Evolutionary conservation across 73 alveolate species (phyloP).

Genomic region (Paramecium biaurelia): DNA sequence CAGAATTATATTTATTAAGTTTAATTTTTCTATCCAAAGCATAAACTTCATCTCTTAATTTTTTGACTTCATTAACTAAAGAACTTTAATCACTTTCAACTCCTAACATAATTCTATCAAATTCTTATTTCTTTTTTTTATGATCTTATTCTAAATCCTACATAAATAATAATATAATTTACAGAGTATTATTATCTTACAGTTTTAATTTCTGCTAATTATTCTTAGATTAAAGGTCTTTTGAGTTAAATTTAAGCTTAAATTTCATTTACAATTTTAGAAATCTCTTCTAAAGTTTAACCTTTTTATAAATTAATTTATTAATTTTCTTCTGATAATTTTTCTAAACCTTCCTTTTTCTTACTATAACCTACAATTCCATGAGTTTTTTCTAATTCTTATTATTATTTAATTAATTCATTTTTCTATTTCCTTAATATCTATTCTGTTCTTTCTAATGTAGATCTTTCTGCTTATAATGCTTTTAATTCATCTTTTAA

Average conservation of each 20-base stretch:
- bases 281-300: background rate
- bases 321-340: background rate
- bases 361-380: conserved; percentile 29
- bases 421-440: conserved; percentile 15
- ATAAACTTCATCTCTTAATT: conserved; percentile 63
- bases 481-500: conserved; percentile 45
- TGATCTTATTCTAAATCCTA: conserved; percentile 45
- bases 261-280: conserved; percentile 7
- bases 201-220: background rate
- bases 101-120: conserved; percentile 56
- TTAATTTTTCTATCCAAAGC: conserved; percentile 41
- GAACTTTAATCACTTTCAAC: conserved; percentile 41
- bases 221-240: background rate
- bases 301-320: background rate
- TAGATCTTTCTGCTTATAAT: conserved; percentile 1
- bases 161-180: background rate
- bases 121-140: conserved; percentile 50
- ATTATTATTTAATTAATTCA: background rate
- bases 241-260: background rate
- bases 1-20: conserved; percentile 14
- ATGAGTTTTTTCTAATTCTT: conserved; percentile 41
- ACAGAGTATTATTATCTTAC: background rate
- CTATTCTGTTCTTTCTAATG: conserved; percentile 27
- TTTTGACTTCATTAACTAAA: conserved; percentile 49
- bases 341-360: conserved; percentile 22